Conservation (phyloP, 257 asterid genomes). For the Solanum chiquidenum region DNA sequence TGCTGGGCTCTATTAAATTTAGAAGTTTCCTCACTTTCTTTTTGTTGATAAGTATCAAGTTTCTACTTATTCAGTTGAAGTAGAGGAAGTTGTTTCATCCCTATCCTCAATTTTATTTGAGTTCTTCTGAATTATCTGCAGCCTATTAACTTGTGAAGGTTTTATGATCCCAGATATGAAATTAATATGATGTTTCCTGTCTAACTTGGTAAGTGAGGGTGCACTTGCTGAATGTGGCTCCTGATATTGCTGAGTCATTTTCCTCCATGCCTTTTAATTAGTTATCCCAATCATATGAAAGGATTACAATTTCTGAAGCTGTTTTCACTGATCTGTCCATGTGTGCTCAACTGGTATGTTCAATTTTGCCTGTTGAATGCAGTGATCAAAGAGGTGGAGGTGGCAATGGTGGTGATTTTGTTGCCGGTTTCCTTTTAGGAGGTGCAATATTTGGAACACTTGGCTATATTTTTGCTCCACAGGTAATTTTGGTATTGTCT, state of each 20-base stretch:
- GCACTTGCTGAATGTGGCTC: not conserved
- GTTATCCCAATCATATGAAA: not conserved
- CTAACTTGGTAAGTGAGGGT: not conserved
- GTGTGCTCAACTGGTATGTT: not conserved
- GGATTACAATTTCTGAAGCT: not conserved
- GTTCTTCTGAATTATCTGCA: not conserved
- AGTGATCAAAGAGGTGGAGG: conserved; percentile 54
- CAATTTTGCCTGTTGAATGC: conserved; percentile 7
- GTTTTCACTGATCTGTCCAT: not conserved
- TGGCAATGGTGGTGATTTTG: conserved; percentile 68
- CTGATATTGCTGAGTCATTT: not conserved
- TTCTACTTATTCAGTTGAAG: not conserved
- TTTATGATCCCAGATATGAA: not conserved
- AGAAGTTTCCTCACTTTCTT: not conserved
- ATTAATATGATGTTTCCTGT: not conserved
- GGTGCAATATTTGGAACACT: conserved; percentile 87
- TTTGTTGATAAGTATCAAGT: not conserved
- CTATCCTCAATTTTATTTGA: not conserved
- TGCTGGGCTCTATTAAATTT: not conserved
- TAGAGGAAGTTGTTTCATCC: not conserved
- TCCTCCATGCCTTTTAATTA: not conserved
- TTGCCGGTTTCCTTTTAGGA: conserved; percentile 79
- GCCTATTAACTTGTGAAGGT: not conserved
- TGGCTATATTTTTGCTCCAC: conserved; percentile 77
- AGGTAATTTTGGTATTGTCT: conserved; percentile 31